Evolutionary conservation across 129 eudicot genomes (phyloP).

Genomic region (Tanacetum coccineum): DNA sequence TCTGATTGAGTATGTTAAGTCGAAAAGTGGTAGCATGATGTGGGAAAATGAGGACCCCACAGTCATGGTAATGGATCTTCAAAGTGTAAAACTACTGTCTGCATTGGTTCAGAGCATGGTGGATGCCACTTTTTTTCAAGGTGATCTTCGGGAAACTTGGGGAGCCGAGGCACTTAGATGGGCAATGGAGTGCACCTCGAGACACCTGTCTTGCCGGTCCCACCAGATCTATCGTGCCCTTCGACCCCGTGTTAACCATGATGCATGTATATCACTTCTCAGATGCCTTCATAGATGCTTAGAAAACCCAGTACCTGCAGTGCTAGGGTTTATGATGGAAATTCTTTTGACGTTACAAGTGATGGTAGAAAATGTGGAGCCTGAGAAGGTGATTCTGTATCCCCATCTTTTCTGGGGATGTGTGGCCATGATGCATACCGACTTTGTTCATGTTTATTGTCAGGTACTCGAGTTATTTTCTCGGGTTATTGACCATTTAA

Average conservation of each 20-base stretch:
- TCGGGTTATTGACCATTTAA: conserved; percentile 71
- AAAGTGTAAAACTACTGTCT: conserved; percentile 77
- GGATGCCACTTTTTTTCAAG: conserved; percentile 87
- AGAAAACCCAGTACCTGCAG: conserved; percentile 70
- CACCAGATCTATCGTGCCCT: conserved; percentile 94
- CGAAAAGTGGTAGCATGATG: conserved; percentile 94
- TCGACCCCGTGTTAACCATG: conserved; percentile 75
- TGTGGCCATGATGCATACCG: conserved; percentile 98
- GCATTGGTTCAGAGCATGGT: conserved; percentile 98
- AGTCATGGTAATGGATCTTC: conserved; percentile 61
- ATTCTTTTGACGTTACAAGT: conserved; percentile 84
- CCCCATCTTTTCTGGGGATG: conserved; percentile 99
- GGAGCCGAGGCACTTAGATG: conserved; percentile 89
- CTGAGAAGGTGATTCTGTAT: conserved; percentile 83
- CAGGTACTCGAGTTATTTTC: conserved; percentile 88
- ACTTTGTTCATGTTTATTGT: conserved; percentile 82
- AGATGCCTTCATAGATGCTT: conserved; percentile 84
- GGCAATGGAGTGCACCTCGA: conserved; percentile 97
- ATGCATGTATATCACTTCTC: conserved; percentile 71
- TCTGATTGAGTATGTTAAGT: conserved; percentile 82
- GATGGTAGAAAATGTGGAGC: conserved; percentile 96
- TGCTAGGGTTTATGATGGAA: conserved; percentile 85
- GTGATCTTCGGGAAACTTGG: conserved; percentile 95
- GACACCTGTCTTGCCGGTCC: conserved; percentile 92
- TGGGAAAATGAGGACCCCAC: conserved; percentile 97